Base-by-base conservation (phyloP, 2,329 filamentous ascomycete species). In the Aspergillus oerlinghausenensis region DNA sequence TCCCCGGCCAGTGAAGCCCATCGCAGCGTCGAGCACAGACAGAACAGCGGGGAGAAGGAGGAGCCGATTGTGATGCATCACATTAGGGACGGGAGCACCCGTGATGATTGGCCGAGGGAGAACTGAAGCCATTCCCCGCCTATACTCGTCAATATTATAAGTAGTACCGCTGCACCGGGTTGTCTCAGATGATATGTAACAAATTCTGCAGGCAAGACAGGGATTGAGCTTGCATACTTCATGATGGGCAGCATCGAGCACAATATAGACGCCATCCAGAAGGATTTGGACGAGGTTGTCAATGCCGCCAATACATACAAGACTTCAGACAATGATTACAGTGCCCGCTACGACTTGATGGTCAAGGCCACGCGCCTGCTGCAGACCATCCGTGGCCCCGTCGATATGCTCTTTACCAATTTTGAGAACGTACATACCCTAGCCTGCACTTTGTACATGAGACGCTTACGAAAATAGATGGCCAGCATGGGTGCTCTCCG, bases 361-460 rank as follows among this genome's bases (percentile, higher is more conserved):
- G 17, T 28, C 3, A 57, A 60, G 35, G 57, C 59, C 32, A 52
- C 51, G 23, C 52, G 49, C 4, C 55, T 61, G 40, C 21, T 58
- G 8, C 59, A 62, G 35, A 60, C 61, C 6, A 59, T 65, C 32
- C 61, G 60, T 14, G 64, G 64, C 6, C 64, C 64, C n/a, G 58
- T 55, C 10, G 60, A 65, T 28, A 55, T 59, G 49, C 54, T 65
- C 5, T 66, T 64, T 55, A 55, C 55, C n/a, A 54, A 60, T 6
- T 60, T 63, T n/a, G 61, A 63, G 28, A 49, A 61, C 54, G 57
- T 60, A n/a, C 45, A 26, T 7, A 26, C 25, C 25, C 25, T 26
- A 4, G 5, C 25, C 25, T 26, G 25, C 25, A 7, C 25, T 4
- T 26, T 26, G 5, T 6, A 26, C 7, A 6, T 7, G 25, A 26